Base-by-base conservation (phyloP, 2,329 filamentous ascomycete genomes). In the Venturia asperata region DNA sequence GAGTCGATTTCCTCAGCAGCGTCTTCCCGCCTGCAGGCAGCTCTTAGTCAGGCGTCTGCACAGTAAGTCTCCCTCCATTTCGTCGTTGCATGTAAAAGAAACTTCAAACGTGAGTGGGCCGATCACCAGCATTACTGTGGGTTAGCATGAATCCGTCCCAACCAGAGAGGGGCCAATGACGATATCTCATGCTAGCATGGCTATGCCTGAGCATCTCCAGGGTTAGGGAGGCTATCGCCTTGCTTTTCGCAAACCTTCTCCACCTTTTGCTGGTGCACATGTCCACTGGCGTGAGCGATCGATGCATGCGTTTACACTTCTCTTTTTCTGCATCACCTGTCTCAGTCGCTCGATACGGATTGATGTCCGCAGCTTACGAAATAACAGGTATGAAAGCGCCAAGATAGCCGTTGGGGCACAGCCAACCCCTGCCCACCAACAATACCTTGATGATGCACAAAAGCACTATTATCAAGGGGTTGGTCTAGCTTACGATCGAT, bases 401-500 rank as follows among this genome's bases (percentile, higher is more conserved):
- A 86, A 87, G 74, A 80, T 85, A 64, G 87, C 85, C 37, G 79
- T 88, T 49, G 84, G 87, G 24, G 81, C 85, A 17, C 83, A 87
- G 49, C 83, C 87, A 1, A 86, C 87, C 1, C 77, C 79, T 37
- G 78, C 81, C 73, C 68, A 85, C 76, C 68, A 85, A 70, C 74
- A 80, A 72, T 74, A 82, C 74, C 67, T 87, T 78, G 75, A 87
- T 77, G 79, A 83, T 81, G 77, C 84, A 78, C 72, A 85, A 80
- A 72, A 87, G 81, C 78, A 88, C 66, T 93, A 93, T 75, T 92
- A 91, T 70, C 88, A 91, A 68, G 90, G 87, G 13, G 76, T 94
- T 30, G 91, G 91, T 37, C 75, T 91, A 56, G 91, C 91, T 0
- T 88, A 95, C 71, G 90, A 87, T 55, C 85, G 87, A 45, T 94